These are phyloP conservation scores for Fusarium clavum DNA, from an alignment of 2,329 filamentous ascomycete genomes.

Conservation along the genomic window DNA sequence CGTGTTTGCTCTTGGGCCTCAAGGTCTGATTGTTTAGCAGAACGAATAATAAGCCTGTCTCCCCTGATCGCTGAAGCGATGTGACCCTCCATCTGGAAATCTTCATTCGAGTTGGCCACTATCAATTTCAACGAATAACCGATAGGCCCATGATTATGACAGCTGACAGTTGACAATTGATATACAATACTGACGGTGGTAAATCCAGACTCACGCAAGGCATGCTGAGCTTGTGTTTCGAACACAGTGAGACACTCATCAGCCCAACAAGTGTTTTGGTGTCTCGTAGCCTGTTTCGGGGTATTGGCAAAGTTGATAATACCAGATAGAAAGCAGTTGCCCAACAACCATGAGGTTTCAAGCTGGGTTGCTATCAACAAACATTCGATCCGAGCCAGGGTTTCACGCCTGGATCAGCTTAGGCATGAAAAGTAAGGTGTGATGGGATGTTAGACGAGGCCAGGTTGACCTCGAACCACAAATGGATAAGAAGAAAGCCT, in stretches of 20 bases:
- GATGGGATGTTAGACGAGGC: background rate
- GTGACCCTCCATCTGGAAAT: slow-evolving; percentile 8
- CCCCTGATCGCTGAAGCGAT: slow-evolving; percentile 17
- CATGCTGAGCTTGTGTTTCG: background rate
- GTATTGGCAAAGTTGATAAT: background rate
- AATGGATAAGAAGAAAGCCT: slow-evolving; percentile 17
- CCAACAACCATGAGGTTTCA: slow-evolving; percentile 10
- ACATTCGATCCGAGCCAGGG: slow-evolving; percentile 20
- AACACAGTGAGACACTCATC: background rate
- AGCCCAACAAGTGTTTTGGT: background rate
- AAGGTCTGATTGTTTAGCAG: background rate
- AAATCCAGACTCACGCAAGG: background rate
- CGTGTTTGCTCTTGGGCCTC: slow-evolving; percentile 8
- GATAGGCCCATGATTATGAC: background rate
- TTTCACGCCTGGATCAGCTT: slow-evolving; percentile 4
- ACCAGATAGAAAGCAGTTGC: background rate
- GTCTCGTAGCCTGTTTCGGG: background rate
- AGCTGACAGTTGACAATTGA: background rate
- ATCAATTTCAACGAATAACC: background rate
- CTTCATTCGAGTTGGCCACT: background rate
- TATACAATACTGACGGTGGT: background rate
- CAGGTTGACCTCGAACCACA: slow-evolving; percentile 7
- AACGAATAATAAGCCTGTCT: slow-evolving; percentile 5
- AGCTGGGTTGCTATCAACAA: slow-evolving; percentile 8
- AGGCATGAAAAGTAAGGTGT: slow-evolving; percentile 2